These are phyloP conservation scores for Graphilbum fragrans DNA, from an alignment of 2,329 filamentous ascomycete genomes.

Conservation along the genomic window DNA sequence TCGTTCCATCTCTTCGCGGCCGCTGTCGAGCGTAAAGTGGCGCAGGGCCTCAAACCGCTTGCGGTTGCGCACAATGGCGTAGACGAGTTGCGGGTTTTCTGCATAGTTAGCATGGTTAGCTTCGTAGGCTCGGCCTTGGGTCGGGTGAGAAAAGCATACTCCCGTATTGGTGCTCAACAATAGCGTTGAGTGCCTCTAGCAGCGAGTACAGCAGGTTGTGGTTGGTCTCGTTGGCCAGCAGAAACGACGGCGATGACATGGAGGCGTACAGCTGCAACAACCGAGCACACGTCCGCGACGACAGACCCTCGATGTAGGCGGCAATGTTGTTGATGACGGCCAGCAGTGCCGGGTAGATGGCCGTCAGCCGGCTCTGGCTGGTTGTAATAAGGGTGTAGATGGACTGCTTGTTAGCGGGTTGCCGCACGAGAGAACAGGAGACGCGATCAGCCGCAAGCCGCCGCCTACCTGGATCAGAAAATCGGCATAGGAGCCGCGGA, in stretches of 20 bases:
- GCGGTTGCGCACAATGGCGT: slow-evolving; percentile 64
- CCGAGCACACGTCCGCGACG: slow-evolving; percentile 63
- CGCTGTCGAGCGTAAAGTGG: slow-evolving; percentile 82
- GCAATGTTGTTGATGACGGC: slow-evolving; percentile 91
- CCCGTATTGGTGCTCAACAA: slow-evolving; percentile 77
- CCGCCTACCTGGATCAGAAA: slow-evolving; percentile 72
- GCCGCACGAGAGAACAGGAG: neutral
- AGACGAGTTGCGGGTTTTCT: slow-evolving; percentile 75
- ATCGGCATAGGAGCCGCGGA: slow-evolving; percentile 84
- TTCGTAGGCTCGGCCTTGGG: no score
- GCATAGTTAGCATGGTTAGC: neutral
- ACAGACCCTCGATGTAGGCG: slow-evolving; percentile 69
- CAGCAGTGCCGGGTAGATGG: slow-evolving; percentile 82
- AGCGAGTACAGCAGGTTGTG: slow-evolving; percentile 69
- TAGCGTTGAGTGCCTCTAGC: slow-evolving; percentile 78
- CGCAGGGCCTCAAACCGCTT: slow-evolving; percentile 77
- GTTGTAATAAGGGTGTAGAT: slow-evolving; percentile 86
- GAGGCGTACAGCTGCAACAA: slow-evolving; percentile 79
- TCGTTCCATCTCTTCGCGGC: slow-evolving; percentile 80
- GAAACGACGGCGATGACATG: slow-evolving; percentile 87
- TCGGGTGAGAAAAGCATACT: slow-evolving; percentile 37
- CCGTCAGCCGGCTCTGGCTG: slow-evolving; percentile 79
- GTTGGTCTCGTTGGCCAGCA: slow-evolving; percentile 86
- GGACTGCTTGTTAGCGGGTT: slow-evolving; percentile 46
- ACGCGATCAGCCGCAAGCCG: neutral